Conservation (phyloP, 2,329 filamentous ascomycete genomes). For the Diaporthe ampelina region DNA sequence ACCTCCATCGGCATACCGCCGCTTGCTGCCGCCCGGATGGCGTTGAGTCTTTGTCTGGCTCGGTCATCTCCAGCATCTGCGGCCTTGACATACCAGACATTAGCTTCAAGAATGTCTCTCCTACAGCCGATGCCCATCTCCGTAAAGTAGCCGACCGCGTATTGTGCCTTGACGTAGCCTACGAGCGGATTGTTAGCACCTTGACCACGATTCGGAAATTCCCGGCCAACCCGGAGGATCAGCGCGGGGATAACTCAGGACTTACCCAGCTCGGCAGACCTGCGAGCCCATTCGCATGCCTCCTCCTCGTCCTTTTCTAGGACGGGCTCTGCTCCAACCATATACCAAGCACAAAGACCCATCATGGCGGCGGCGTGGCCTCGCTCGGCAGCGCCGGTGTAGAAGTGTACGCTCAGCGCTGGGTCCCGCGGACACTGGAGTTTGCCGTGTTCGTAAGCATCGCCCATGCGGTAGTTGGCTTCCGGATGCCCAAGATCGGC, state of each 20-base stretch:
- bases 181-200: constrained; percentile 39
- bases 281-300: constrained; percentile 94
- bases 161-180: constrained; percentile 85
- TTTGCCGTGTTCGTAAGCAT: constrained; percentile 94
- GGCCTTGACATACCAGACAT: constrained; percentile 98
- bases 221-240: neutral
- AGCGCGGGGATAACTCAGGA: constrained; percentile 41
- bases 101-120: constrained; percentile 94
- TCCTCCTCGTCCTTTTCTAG: constrained; percentile 96
- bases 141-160: constrained; percentile 96
- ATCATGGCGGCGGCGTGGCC: constrained; percentile 94
- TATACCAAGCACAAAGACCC: constrained; percentile 98
- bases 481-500: constrained; percentile 92
- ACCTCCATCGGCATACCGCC: constrained; percentile 71
- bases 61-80: constrained; percentile 92
- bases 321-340: constrained; percentile 92
- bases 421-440: constrained; percentile 91
- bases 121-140: constrained; percentile 98
- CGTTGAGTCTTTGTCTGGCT: constrained; percentile 86
- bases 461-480: constrained; percentile 90
- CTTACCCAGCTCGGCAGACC: constrained; percentile 88
- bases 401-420: constrained; percentile 95
- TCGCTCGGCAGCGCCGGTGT: constrained; percentile 89
- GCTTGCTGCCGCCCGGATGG: constrained; percentile 86
- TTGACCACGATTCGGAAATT: neutral